Percentiles rank a stretch among this genome's conserved stretches.
Evolutionary conservation across 306 rosid genomes (phyloP).

Genomic region (Phaseolus lunatus): DNA sequence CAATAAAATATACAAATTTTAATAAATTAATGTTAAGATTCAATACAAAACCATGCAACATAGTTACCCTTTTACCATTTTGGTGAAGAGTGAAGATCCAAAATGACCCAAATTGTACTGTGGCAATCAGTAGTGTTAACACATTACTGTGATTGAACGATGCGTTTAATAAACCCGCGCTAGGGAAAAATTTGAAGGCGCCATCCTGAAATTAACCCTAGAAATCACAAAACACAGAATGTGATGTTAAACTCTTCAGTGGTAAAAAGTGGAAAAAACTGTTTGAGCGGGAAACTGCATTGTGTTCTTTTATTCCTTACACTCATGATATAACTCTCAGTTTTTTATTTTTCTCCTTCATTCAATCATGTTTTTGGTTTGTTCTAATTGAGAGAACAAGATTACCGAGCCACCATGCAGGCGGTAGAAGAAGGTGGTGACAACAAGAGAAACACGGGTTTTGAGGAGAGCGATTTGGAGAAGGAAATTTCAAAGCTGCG

Average conservation of each 20-base stretch:
- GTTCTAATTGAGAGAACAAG: too few relatives aligned
- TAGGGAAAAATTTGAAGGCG: conserved; percentile 45
- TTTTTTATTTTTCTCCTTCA: too few relatives aligned
- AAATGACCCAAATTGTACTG: conserved; percentile 35
- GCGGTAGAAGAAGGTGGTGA: conserved; percentile 46
- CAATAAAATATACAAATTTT: too few relatives aligned
- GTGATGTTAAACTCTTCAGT: background rate
- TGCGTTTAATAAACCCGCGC: conserved; percentile 29
- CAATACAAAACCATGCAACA: too few relatives aligned
- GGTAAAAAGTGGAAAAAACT: conserved; percentile 27
- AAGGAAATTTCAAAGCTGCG: conserved; percentile 65
- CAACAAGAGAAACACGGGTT: conserved; percentile 39
- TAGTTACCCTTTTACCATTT: background rate
- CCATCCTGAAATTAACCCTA: conserved; percentile 45
- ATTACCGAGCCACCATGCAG: conserved; percentile 26
- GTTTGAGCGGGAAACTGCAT: conserved; percentile 70
- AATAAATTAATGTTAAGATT: too few relatives aligned
- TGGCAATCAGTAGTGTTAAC: background rate
- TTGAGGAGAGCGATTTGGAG: conserved; percentile 28
- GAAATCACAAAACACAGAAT: background rate
- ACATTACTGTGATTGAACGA: conserved; percentile 14
- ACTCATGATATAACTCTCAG: too few relatives aligned
- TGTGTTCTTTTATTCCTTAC: background rate
- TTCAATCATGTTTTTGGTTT: too few relatives aligned
- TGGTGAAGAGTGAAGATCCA: conserved; percentile 31